Evolutionary conservation across 305 asterid species (phyloP).

Genomic region (Ilex paraguariensis): DNA sequence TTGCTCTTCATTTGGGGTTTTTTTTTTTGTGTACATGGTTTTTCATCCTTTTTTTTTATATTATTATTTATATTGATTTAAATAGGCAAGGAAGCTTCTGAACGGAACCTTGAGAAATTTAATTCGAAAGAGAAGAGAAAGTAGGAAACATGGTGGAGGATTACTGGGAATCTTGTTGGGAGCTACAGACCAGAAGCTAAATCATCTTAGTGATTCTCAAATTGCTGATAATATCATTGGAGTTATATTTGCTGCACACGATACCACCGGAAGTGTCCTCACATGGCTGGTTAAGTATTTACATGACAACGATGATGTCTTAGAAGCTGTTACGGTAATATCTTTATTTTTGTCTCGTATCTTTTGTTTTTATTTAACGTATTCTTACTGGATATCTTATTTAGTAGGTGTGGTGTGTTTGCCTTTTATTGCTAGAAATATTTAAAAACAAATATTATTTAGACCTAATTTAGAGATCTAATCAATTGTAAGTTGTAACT

Average conservation of each 20-base stretch:
- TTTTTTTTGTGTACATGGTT: no score
- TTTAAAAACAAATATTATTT: no score
- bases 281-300: conserved; percentile 72
- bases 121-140: conserved; percentile 44
- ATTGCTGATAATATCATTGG: conserved; percentile 68
- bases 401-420: no score
- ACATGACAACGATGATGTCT: conserved; percentile 42
- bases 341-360: neutral
- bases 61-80: no score
- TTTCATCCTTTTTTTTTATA: no score
- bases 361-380: neutral
- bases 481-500: no score
- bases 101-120: conserved; percentile 33
- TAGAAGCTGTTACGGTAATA: conserved; percentile 41
- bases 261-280: conserved; percentile 70
- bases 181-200: conserved; percentile 18
- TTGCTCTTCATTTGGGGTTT: conserved; percentile 2
- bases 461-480: no score
- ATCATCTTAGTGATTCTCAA: conserved; percentile 38
- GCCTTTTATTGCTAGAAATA: no score
- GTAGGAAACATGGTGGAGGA: conserved; percentile 32
- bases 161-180: conserved; percentile 43
- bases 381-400: no score
- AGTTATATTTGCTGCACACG: conserved; percentile 74
- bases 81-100: conserved; percentile 52